Evolutionary conservation across 805 yeast species (phyloP).

Genomic region (Brettanomyces anomalus): DNA sequence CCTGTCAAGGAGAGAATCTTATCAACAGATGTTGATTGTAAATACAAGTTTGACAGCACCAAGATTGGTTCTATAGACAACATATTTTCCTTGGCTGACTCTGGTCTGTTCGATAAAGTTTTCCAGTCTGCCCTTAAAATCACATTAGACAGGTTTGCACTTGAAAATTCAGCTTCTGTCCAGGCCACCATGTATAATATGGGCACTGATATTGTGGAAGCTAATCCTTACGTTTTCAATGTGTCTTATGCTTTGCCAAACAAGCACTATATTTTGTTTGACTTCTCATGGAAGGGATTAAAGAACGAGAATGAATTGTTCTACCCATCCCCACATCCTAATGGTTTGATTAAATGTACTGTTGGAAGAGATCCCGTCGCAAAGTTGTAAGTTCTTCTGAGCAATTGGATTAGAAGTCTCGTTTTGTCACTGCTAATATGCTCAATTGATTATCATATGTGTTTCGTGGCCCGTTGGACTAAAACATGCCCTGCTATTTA

Average conservation of each 20-base stretch:
- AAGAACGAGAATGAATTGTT: slow-evolving; percentile 73
- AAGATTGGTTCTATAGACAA: slow-evolving; percentile 41
- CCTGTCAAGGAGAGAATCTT: slow-evolving; percentile 81
- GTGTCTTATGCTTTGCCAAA: slow-evolving; percentile 80
- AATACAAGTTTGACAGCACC: slow-evolving; percentile 56
- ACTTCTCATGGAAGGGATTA: slow-evolving; percentile 78
- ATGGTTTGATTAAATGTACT: slow-evolving; percentile 82
- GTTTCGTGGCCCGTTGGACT: background rate
- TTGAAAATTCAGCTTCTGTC: slow-evolving; percentile 86
- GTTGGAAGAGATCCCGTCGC: slow-evolving; percentile 62
- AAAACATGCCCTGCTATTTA: background rate
- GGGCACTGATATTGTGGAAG: slow-evolving; percentile 60
- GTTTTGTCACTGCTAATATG: background rate
- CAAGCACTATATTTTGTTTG: slow-evolving; percentile 81
- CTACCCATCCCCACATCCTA: slow-evolving; percentile 89
- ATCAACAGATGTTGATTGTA: slow-evolving; percentile 75
- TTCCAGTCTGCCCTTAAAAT: slow-evolving; percentile 54
- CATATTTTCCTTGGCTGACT: slow-evolving; percentile 42
- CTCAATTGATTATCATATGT: no score
- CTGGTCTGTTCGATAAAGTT: slow-evolving; percentile 56
- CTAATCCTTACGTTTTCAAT: slow-evolving; percentile 45
- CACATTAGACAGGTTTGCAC: slow-evolving; percentile 72
- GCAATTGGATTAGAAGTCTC: background rate
- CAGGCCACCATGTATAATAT: slow-evolving; percentile 97
- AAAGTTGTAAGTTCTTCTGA: slow-evolving; percentile 32